Evolutionary conservation across 2,329 filamentous ascomycete species (phyloP), one percentile per base, ranked within the genome.

Genomic region (Aureobasidium sp.): DNA sequence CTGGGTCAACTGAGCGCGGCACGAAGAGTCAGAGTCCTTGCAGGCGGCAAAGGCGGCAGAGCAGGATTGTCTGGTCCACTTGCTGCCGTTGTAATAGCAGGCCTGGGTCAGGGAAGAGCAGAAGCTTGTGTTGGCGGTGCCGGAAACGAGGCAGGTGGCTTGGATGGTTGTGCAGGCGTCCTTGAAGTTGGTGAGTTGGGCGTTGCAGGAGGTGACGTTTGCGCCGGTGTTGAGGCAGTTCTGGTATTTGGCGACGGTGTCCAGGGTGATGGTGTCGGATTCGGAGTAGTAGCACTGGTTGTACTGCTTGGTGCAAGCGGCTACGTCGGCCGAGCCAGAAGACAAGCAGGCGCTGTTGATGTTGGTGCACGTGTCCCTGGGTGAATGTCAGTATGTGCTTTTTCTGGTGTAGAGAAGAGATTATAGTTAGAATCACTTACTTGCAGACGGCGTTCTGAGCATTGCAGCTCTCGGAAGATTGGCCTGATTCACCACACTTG

Each of bases 231-330:
- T 27, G 3, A 51, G 27, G 37, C 48, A 51, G 37, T 32, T 51
- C 24, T 51, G 35, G 48, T 51, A 51, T 19, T 41, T 40, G 35
- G 35, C 25, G 22, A 51, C 48, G 48, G 35, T 32, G 37, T 40
- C 35, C n/a, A 32, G 19, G 35, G 37, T 32, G 37, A 40, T 41
- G 35, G 21, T 30, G 19, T 51, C 35, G n/a, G 30, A 29, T 25
- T 24, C 8, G 4, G 35, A 40, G 48, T 40, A 40, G 35, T 40
- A 41, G 48, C 48, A 51, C 8, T 29, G 19, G n/a, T 40, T 51
- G 37, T 51, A 51, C 3, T 51, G 37, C 12, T 22, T 30, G 4
- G 30, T 25, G 48, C 35, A 40, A 12, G 35, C 37, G 3, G 35
- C 48, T 4, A 10, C 19, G 5, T 51, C 48, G 16, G 48, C 35